These are phyloP conservation scores for Corylus americana DNA, from an alignment of 306 rosid genomes.

Conservation along the genomic window DNA sequence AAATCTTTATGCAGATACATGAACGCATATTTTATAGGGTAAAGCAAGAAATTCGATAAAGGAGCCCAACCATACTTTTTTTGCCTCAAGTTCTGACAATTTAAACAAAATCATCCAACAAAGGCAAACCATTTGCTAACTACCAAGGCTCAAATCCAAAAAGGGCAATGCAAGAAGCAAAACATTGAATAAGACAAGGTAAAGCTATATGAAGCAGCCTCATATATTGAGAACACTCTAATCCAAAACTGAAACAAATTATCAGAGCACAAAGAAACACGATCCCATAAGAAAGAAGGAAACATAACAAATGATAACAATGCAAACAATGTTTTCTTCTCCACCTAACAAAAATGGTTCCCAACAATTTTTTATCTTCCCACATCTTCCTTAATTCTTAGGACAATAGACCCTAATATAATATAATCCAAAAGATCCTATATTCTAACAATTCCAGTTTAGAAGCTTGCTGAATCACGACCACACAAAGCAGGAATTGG, in stretches of 20 bases:
- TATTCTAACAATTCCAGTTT: too few relatives aligned
- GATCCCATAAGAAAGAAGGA: constrained; percentile 14
- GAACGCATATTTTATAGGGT: background rate
- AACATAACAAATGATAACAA: constrained; percentile 6
- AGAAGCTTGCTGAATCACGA: too few relatives aligned
- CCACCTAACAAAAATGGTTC: constrained; percentile 68
- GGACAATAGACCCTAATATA: too few relatives aligned
- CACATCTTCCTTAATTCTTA: constrained; percentile 37
- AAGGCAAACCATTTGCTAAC: background rate
- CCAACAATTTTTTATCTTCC: constrained; percentile 41
- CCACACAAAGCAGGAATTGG: too few relatives aligned
- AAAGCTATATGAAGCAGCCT: background rate
- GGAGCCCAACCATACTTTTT: background rate
- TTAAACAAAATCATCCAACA: background rate
- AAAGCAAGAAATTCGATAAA: background rate
- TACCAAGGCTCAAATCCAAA: background rate
- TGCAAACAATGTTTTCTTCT: constrained; percentile 42
- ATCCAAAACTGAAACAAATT: constrained; percentile 17
- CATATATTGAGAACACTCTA: background rate
- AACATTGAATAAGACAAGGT: too few relatives aligned
- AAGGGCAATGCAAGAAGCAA: background rate
- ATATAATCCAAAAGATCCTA: too few relatives aligned
- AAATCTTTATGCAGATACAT: background rate
- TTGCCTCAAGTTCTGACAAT: background rate
- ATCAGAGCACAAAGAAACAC: constrained; percentile 14